Base-by-base conservation (phyloP, 345 rosid species). In the Aquilaria sinensis region DNA sequence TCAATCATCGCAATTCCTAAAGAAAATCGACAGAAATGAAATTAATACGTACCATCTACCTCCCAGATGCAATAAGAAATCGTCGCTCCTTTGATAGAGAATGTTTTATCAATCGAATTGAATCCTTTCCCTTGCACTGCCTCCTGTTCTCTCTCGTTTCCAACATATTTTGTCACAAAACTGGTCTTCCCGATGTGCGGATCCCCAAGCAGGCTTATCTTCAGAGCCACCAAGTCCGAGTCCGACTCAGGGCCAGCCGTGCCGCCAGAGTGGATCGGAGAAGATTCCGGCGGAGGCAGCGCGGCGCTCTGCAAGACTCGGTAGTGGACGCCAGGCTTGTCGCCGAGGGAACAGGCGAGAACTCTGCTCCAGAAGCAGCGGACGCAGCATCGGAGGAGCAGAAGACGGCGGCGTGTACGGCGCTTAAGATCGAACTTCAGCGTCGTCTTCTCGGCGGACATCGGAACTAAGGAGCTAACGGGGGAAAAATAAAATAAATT, bases 1-100 rank as follows among this genome's bases (percentile, higher is more conserved):
- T 5, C 5, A 5, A 37, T 37, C 43, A 37, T 37, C 43, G 5
- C 43, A 9, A 37, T 37, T 9, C 11, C 15, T 45, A 30, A 51
- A 16, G 1, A 47, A 34, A 1, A 2, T 33, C 2, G 1, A 10
- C 31, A 32, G 13, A 13, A 9, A 3, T 2, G 12, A 11, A 58
- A 45, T 11, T 60, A 65, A 37, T 37, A 6, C 12, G 52, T 62
- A 92, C 98, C 96, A 74, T 81, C 75, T 12, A 90, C 80, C 63
- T 93, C 96, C 97, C 98, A 93, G 12, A 90, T 82, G 48, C 86
- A 79, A 64, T 87, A 88, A 34, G 88, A 83, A 66, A 93, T 86
- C 1, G 89, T 83, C 12, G 96, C 97, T 33, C 87, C 97, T 65
- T 70, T 71, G 52, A 93, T 86, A 43, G 61, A 49, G n/a, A 86